Evolutionary conservation across 1,139 yeast species (phyloP).

Genomic region (Waltiozyma sp.): DNA sequence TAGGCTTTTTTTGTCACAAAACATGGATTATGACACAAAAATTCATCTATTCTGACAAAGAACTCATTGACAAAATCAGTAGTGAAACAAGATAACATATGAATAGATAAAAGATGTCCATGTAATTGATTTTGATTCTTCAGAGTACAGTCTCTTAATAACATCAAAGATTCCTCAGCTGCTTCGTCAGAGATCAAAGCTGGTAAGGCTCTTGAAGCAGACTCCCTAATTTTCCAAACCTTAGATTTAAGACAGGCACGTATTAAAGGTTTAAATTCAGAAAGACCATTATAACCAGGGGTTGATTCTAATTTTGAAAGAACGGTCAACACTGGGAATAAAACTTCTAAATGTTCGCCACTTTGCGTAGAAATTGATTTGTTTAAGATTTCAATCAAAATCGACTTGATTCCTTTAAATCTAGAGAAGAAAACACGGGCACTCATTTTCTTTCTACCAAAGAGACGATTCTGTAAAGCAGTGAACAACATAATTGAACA

Average conservation of each 20-base stretch:
- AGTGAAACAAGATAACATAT: conserved; percentile 17
- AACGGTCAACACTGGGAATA: conserved; percentile 68
- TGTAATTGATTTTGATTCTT: conserved; percentile 38
- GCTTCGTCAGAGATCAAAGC: conserved; percentile 29
- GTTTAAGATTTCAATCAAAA: conserved; percentile 35
- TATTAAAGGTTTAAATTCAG: conserved; percentile 38
- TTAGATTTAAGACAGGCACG: conserved; percentile 35
- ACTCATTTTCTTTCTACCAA: conserved; percentile 51
- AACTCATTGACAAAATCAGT: conserved; percentile 10
- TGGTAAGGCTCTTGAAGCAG: conserved; percentile 66
- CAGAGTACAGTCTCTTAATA: conserved; percentile 9
- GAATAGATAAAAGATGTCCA: conserved; percentile 43
- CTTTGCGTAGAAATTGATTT: conserved; percentile 23
- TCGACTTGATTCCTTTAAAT: conserved; percentile 39
- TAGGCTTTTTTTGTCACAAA: conserved; percentile 29
- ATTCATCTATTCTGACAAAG: conserved; percentile 11
- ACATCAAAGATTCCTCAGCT: conserved; percentile 16
- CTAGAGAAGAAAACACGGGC: conserved; percentile 61
- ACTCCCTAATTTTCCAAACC: conserved; percentile 78
- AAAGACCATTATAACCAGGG: conserved; percentile 39
- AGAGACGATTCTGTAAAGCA: conserved; percentile 65
- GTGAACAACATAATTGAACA: conserved; percentile 92
- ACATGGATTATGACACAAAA: conserved; percentile 21
- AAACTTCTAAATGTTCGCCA: conserved; percentile 33
- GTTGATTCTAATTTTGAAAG: conserved; percentile 57